Evolutionary conservation across 192 early-diverging fungal genomes (phyloP).

Genomic region (Coemansia sp.): DNA sequence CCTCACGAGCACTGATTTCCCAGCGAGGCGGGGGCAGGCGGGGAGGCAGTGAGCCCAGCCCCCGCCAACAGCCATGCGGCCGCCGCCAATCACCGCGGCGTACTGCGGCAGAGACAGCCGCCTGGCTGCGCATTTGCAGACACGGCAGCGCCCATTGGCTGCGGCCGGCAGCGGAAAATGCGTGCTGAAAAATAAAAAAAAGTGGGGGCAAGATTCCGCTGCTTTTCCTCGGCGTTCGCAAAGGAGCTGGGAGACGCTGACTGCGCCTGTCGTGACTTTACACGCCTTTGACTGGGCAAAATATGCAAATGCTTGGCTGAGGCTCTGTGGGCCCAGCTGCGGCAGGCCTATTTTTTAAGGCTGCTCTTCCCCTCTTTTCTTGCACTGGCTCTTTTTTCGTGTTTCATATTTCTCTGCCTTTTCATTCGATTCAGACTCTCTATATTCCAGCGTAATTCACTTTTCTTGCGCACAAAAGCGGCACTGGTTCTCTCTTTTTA

Average conservation of each 20-base stretch:
- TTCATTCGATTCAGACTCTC: neutral
- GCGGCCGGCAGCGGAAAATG: neutral
- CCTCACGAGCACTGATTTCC: neutral
- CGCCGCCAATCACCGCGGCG: slow-evolving; percentile 4
- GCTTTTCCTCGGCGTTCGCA: slow-evolving; percentile 4
- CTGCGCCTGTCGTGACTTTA: neutral
- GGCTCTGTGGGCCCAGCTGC: neutral
- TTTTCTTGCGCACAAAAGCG: neutral
- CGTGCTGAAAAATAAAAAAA: neutral
- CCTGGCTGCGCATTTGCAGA: slow-evolving; percentile 15
- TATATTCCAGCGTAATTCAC: neutral
- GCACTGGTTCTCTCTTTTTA: neutral
- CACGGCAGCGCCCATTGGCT: neutral
- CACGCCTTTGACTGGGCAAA: neutral
- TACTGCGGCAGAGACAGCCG: slow-evolving; percentile 9
- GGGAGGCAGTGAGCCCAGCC: neutral
- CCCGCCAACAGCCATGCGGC: slow-evolving; percentile 5
- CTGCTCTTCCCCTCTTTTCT: neutral
- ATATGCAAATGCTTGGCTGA: neutral
- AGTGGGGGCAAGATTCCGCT: slow-evolving; percentile 9
- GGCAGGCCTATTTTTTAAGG: slow-evolving; percentile 4
- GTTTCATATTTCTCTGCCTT: slow-evolving; percentile 9
- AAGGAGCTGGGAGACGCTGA: neutral
- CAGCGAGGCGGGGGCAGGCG: neutral
- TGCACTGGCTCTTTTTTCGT: slow-evolving; percentile 17